A percentile compares a stretch with the other conserved stretches of the same genome.
These are phyloP conservation scores for Aspergillus intermedius DNA, from an alignment of 2,329 filamentous ascomycete genomes.

Conservation along the genomic window DNA sequence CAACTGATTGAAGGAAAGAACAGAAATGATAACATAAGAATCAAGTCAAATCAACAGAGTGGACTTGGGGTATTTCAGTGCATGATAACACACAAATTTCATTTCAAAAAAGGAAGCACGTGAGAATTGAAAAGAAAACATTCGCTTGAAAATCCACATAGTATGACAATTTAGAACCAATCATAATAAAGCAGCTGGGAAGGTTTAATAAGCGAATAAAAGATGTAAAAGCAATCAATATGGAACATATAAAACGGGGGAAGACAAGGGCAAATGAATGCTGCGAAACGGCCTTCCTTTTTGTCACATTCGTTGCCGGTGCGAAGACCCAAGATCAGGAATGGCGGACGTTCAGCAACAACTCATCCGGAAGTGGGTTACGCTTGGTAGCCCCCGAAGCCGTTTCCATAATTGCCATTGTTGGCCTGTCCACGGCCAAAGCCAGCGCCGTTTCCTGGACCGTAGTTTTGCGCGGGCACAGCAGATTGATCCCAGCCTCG, in stretches of 20 bases:
- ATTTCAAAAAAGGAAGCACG: slow-evolving; percentile 37
- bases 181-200: slow-evolving; percentile 20
- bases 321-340: slow-evolving; percentile 7
- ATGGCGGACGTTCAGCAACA: slow-evolving; percentile 6
- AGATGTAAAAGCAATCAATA: background rate
- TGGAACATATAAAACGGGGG: background rate
- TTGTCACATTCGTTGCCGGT: slow-evolving; percentile 9
- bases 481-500: slow-evolving; percentile 48
- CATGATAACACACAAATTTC: slow-evolving; percentile 37
- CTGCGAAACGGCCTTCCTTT: slow-evolving; percentile 6
- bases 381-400: slow-evolving; percentile 56
- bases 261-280: background rate
- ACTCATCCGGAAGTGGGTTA: slow-evolving; percentile 28
- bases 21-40: slow-evolving; percentile 21
- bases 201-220: slow-evolving; percentile 14
- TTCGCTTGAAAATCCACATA: slow-evolving; percentile 36
- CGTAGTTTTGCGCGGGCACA: slow-evolving; percentile 49
- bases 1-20: slow-evolving; percentile 24
- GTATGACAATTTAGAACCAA: slow-evolving; percentile 17
- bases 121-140: slow-evolving; percentile 19
- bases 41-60: slow-evolving; percentile 29
- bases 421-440: slow-evolving; percentile 67
- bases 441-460: slow-evolving; percentile 67
- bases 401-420: slow-evolving; percentile 46
- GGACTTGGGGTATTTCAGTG: slow-evolving; percentile 40